These are phyloP conservation scores for Byssoonygena ceratinophila DNA, from an alignment of 2,329 filamentous ascomycete genomes.

Conservation along the genomic window DNA sequence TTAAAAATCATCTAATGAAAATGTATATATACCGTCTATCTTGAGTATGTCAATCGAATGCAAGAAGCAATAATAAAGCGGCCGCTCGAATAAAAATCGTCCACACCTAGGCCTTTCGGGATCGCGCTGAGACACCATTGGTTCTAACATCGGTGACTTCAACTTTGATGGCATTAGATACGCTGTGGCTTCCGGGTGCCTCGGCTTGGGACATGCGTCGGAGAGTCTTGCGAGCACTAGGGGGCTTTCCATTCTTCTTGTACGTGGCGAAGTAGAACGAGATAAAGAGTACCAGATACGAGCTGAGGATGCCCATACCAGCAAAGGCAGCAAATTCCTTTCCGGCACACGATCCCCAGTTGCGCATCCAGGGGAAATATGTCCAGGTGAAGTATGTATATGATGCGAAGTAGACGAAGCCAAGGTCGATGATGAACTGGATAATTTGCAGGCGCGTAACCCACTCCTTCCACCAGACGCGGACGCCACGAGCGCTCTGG, in stretches of 20 bases:
- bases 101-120: background rate
- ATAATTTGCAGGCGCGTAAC: slow-evolving; percentile 88
- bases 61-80: background rate
- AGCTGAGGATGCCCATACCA: slow-evolving; percentile 75
- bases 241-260: slow-evolving; percentile 44
- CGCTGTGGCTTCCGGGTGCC: background rate
- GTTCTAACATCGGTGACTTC: background rate
- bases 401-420: slow-evolving; percentile 92
- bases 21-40: no score
- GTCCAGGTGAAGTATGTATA: slow-evolving; percentile 87
- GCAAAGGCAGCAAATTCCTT: slow-evolving; percentile 86
- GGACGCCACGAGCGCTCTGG: slow-evolving; percentile 80
- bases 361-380: slow-evolving; percentile 71
- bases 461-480: slow-evolving; percentile 97
- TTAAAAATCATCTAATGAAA: no score
- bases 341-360: slow-evolving; percentile 68
- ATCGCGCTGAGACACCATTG: background rate
- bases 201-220: background rate
- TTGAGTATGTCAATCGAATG: background rate
- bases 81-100: background rate
- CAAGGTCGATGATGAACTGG: slow-evolving; percentile 88
- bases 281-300: slow-evolving; percentile 89
- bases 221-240: background rate
- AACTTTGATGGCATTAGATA: background rate
- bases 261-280: slow-evolving; percentile 91